Conservation (phyloP, 805 yeast genomes). For the Saccharomycopsis amapae region DNA sequence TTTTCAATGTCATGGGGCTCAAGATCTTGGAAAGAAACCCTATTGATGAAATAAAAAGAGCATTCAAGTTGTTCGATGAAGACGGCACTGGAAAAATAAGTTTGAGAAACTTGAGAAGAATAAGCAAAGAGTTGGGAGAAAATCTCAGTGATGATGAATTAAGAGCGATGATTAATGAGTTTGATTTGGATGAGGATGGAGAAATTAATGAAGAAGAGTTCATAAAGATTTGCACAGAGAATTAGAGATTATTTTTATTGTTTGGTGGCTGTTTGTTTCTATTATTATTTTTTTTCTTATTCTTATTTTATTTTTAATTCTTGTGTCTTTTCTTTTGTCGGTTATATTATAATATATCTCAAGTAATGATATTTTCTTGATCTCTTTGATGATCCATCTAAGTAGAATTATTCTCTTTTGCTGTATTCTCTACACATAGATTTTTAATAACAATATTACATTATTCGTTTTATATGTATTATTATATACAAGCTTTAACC, state of each 20-base stretch:
- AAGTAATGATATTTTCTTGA: too few relatives aligned
- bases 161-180: slow-evolving; percentile 95
- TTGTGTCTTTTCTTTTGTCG: too few relatives aligned
- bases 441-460: too few relatives aligned
- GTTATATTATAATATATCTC: too few relatives aligned
- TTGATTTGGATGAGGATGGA: slow-evolving; percentile 94
- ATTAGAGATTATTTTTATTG: slow-evolving; percentile 25
- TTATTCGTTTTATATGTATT: not conserved
- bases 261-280: not conserved
- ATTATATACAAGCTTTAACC: not conserved
- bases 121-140: slow-evolving; percentile 90
- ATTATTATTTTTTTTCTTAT: not conserved
- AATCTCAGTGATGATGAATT: slow-evolving; percentile 86
- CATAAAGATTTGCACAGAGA: slow-evolving; percentile 79
- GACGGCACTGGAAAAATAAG: slow-evolving; percentile 83
- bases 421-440: too few relatives aligned
- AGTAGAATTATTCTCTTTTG: too few relatives aligned
- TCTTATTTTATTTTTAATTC: not conserved
- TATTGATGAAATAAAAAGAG: slow-evolving; percentile 81
- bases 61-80: slow-evolving; percentile 83
- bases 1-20: slow-evolving; percentile 71
- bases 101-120: slow-evolving; percentile 74
- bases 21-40: slow-evolving; percentile 87
- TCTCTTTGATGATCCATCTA: too few relatives aligned
- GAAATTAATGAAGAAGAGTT: slow-evolving; percentile 89